Evolutionary conservation across 495 filamentous ascomycete genomes (phyloP).

Genomic region (Penicillium arizonense): DNA sequence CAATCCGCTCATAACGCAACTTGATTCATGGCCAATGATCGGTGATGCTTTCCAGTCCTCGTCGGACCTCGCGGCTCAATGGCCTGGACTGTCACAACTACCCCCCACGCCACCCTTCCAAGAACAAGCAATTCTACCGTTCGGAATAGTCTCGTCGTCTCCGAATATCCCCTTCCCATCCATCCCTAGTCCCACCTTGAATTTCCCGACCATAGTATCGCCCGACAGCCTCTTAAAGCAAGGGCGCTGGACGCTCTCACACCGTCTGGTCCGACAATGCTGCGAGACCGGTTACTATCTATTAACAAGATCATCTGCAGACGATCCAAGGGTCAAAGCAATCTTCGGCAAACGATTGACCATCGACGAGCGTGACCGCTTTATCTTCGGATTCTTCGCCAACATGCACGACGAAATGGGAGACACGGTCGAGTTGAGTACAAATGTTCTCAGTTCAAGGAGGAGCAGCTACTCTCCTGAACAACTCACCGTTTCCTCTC

Average conservation of each 20-base stretch:
- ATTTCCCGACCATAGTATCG: slow-evolving; percentile 3
- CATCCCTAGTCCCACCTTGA: too few species aligned
- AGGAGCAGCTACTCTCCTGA: slow-evolving; percentile 13
- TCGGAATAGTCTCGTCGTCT: too few species aligned
- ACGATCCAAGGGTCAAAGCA: slow-evolving; percentile 8
- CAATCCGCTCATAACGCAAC: too few species aligned
- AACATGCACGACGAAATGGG: slow-evolving; percentile 21
- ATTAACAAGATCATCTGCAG: slow-evolving; percentile 7
- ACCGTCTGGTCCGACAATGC: slow-evolving; percentile 30
- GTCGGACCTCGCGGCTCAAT: too few species aligned
- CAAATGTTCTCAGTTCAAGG: slow-evolving; percentile 13
- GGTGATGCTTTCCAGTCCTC: too few species aligned
- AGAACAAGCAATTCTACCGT: slow-evolving; percentile 17
- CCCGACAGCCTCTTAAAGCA: slow-evolving; percentile 10
- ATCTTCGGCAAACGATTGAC: slow-evolving; percentile 23
- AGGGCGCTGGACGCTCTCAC: slow-evolving; percentile 22
- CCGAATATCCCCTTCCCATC: too few species aligned
- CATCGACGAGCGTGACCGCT: slow-evolving; percentile 17
- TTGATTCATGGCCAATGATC: too few species aligned
- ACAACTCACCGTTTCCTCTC: slow-evolving; percentile 13
- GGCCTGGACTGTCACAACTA: too few species aligned
- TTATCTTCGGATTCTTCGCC: slow-evolving; percentile 20
- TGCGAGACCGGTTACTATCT: slow-evolving; percentile 24
- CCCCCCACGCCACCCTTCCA: slow-evolving; percentile 22
- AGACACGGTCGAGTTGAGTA: slow-evolving; percentile 17